These are phyloP conservation scores for Raffaelea ambrosiae DNA, from an alignment of 2,329 filamentous ascomycete species.

Conservation along the genomic window DNA sequence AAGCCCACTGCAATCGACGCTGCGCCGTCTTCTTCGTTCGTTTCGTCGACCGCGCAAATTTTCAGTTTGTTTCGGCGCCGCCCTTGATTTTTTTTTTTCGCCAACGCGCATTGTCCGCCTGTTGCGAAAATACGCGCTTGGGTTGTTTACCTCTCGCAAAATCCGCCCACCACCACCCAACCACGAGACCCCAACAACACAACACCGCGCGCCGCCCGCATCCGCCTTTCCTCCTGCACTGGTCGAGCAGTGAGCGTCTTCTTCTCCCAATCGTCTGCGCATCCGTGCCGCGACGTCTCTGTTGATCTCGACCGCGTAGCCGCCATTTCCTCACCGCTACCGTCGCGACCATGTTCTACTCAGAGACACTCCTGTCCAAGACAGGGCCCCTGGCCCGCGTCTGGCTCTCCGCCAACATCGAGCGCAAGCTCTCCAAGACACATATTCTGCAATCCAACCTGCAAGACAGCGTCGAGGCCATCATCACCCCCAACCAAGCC, in stretches of 20 bases:
- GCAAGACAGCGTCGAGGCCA: constrained; percentile 87
- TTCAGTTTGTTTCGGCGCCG: background rate
- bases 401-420: constrained; percentile 96
- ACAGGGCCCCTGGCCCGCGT: constrained; percentile 94
- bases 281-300: no score
- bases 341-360: constrained; percentile 75
- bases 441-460: constrained; percentile 93
- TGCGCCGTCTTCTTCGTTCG: background rate
- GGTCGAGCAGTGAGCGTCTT: no score
- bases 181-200: background rate
- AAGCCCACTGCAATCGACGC: background rate
- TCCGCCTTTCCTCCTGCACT: no score
- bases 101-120: background rate
- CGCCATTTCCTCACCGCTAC: background rate
- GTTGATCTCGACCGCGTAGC: no score
- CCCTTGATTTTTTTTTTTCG: background rate
- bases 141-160: constrained; percentile 4
- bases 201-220: no score
- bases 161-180: no score
- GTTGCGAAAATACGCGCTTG: constrained; percentile 2
- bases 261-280: no score
- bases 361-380: constrained; percentile 90
- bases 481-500: constrained; percentile 86
- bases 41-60: background rate
- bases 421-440: constrained; percentile 96